phyloP scores from a whole-genome alignment of 352 stramenopile species.

The Pythium coloratum region DNA sequence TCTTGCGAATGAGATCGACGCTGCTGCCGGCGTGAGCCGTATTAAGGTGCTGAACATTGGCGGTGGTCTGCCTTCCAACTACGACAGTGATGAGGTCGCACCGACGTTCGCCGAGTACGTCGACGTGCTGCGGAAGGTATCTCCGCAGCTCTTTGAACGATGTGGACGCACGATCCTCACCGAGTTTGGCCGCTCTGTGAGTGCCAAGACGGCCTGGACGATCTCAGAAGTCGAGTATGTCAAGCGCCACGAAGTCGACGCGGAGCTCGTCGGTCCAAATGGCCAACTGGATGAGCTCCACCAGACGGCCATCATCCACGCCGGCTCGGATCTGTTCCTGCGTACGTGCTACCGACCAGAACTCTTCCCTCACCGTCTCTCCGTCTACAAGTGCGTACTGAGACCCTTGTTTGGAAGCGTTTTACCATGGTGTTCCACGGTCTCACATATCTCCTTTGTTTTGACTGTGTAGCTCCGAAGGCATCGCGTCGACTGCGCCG shows the following conservation, averaged over 20 bases:
- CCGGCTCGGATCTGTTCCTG: conserved; percentile 89
- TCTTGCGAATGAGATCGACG: conserved; percentile 86
- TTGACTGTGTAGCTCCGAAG: conserved; percentile 37
- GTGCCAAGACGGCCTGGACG: conserved; percentile 84
- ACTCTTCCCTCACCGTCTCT: conserved; percentile 78
- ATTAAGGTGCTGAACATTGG: conserved; percentile 92
- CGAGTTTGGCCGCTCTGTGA: conserved; percentile 89
- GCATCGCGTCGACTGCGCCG: conserved; percentile 44
- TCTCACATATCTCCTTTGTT: conserved; percentile 8
- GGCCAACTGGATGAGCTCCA: conserved; percentile 29
- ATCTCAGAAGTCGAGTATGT: conserved; percentile 91
- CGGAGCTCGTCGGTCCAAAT: conserved; percentile 15
- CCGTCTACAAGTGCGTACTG: conserved; percentile 72
- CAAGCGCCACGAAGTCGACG: conserved; percentile 59
- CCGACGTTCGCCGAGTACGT: conserved; percentile 87
- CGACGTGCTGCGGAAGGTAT: conserved; percentile 54
- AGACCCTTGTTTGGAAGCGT: neutral
- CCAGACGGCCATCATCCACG: conserved; percentile 87
- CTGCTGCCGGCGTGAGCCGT: conserved; percentile 56
- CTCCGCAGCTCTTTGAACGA: conserved; percentile 83
- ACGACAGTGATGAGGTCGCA: conserved; percentile 65
- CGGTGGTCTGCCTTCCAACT: conserved; percentile 89
- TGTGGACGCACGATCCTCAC: conserved; percentile 84
- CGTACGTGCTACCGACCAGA: conserved; percentile 84
- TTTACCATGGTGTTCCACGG: neutral